Conservation (phyloP, 2,329 filamentous ascomycete species). For the Fusarium denticulatum region DNA sequence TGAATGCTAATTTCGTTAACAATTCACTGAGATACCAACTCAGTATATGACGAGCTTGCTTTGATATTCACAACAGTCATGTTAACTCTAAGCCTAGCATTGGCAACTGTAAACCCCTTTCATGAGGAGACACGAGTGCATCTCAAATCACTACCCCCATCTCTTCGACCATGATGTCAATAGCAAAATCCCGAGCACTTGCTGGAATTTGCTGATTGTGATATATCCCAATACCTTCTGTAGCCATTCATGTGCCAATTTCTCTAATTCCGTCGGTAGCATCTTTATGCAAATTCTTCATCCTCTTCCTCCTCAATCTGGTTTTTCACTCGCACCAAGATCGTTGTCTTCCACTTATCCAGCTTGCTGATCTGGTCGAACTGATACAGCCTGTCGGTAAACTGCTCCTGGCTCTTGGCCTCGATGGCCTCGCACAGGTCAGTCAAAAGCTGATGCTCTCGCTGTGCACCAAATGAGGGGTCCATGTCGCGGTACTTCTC, state of each 20-base stretch:
- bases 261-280: not conserved
- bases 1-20: not conserved
- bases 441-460: slow-evolving; percentile 82
- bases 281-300: slow-evolving; percentile 54
- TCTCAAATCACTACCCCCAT: slow-evolving; percentile 3
- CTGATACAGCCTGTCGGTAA: slow-evolving; percentile 86
- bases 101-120: not conserved
- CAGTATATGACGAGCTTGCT: not conserved
- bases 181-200: slow-evolving; percentile 6
- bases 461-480: slow-evolving; percentile 77
- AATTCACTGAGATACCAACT: not conserved
- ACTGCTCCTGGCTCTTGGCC: slow-evolving; percentile 81
- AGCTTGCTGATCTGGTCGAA: slow-evolving; percentile 93
- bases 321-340: slow-evolving; percentile 85
- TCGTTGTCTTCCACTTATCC: slow-evolving; percentile 95
- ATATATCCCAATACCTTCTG: slow-evolving; percentile 28
- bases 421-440: slow-evolving; percentile 82
- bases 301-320: slow-evolving; percentile 71
- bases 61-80: slow-evolving; percentile 16
- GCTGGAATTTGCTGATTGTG: slow-evolving; percentile 19
- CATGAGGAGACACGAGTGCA: slow-evolving; percentile 5
- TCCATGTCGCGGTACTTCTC: slow-evolving; percentile 85
- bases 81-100: slow-evolving; percentile 21
- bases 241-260: not conserved
- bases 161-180: slow-evolving; percentile 18